phyloP scores from a whole-genome alignment of 257 asterid species.

The Cordia subcordata region DNA sequence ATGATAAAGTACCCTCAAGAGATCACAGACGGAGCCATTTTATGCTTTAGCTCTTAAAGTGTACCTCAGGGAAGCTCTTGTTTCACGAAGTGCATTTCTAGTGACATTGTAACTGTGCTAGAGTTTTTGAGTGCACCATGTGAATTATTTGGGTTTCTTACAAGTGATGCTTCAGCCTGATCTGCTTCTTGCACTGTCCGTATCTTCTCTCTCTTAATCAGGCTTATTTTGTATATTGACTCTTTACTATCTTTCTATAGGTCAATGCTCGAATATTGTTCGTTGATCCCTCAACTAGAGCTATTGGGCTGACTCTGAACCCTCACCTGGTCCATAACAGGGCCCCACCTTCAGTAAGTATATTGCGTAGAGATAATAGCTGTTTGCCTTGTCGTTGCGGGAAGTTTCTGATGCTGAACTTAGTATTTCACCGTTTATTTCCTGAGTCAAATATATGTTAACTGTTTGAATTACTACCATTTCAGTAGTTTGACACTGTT shows the following conservation, averaged over 20 bases:
- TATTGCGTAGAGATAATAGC: conserved; percentile 5
- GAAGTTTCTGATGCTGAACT: too few relatives aligned
- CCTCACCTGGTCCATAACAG: conserved; percentile 68
- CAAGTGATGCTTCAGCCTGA: neutral
- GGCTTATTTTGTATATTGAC: conserved; percentile 6
- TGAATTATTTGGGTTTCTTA: neutral
- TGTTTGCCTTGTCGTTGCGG: neutral
- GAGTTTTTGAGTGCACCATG: neutral
- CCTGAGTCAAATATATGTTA: too few relatives aligned
- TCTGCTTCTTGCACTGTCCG: neutral
- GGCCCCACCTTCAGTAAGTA: conserved; percentile 83
- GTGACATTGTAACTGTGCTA: too few relatives aligned
- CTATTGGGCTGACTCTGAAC: conserved; percentile 93
- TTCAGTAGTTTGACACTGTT: too few relatives aligned
- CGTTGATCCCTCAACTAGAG: conserved; percentile 90
- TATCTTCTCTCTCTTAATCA: neutral
- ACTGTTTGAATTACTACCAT: too few relatives aligned
- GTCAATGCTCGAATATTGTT: conserved; percentile 92
- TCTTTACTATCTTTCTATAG: conserved; percentile 34
- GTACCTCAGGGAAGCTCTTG: too few relatives aligned
- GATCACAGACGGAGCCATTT: too few relatives aligned
- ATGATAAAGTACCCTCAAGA: too few relatives aligned
- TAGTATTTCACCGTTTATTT: too few relatives aligned
- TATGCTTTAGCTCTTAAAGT: too few relatives aligned
- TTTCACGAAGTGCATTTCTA: too few relatives aligned